Evolutionary conservation across 768 basidiomycete species (phyloP).

Genomic region (Macrolepiota albuminosa): DNA sequence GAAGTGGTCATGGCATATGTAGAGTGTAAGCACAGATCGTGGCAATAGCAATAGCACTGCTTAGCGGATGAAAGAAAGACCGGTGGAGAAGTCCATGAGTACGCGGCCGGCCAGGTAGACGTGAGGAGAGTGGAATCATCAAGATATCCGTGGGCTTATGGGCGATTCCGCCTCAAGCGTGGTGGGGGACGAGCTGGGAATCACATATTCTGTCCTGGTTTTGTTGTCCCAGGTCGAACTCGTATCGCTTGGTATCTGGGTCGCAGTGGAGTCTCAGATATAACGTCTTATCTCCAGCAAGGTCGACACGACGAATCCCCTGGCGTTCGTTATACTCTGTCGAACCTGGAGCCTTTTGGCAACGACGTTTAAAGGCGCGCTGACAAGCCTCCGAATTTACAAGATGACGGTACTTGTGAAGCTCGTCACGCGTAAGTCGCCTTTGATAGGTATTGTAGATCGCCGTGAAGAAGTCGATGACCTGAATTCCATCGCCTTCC

Average conservation of each 20-base stretch:
- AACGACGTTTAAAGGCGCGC: constrained; percentile 41
- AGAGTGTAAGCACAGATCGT: background rate
- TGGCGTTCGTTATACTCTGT: constrained; percentile 35
- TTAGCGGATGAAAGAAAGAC: background rate
- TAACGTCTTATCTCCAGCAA: constrained; percentile 45
- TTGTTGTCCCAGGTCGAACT: constrained; percentile 1
- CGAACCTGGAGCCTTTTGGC: constrained; percentile 36
- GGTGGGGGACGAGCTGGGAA: background rate
- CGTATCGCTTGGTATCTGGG: background rate
- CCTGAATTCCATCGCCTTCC: constrained; percentile 37
- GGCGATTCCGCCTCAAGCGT: background rate
- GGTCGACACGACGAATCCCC: constrained; percentile 55
- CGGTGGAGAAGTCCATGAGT: background rate
- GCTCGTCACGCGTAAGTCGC: constrained; percentile 41
- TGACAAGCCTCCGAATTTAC: constrained; percentile 30
- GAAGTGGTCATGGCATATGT: background rate
- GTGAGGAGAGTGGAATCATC: background rate
- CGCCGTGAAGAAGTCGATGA: constrained; percentile 52
- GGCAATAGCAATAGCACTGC: background rate
- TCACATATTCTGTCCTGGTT: background rate
- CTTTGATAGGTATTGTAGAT: constrained; percentile 47
- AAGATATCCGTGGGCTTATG: background rate
- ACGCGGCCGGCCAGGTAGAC: background rate
- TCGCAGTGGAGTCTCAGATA: constrained; percentile 42
- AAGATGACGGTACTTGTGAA: constrained; percentile 16